phyloP scores from a whole-genome alignment of 139 green algal genomes.

The Chlorella vulgaris region DNA sequence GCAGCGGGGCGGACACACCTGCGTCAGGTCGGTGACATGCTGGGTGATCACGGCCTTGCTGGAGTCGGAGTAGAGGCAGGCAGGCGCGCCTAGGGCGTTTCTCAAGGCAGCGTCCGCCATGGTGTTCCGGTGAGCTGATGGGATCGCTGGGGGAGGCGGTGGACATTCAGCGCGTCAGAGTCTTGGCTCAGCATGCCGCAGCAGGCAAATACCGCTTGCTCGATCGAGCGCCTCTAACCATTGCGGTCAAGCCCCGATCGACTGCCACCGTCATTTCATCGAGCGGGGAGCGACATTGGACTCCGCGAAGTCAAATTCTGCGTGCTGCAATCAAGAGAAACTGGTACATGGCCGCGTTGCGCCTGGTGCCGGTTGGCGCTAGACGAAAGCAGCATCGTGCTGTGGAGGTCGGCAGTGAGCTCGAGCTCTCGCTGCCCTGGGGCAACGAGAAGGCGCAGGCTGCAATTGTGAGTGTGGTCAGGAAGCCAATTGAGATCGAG shows the following conservation, averaged over 20 bases:
- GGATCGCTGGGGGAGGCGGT: too few relatives aligned
- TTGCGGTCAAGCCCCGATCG: too few relatives aligned
- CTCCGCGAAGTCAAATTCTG: too few relatives aligned
- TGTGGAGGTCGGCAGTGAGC: not conserved
- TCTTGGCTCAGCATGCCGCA: too few relatives aligned
- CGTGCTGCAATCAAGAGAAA: too few relatives aligned
- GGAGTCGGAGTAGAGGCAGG: not conserved
- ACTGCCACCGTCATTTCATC: too few relatives aligned
- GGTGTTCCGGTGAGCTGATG: not conserved
- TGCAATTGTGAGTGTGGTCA: not conserved
- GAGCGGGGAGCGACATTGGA: too few relatives aligned
- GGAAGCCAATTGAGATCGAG: too few relatives aligned
- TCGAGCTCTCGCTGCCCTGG: not conserved
- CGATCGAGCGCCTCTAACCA: too few relatives aligned
- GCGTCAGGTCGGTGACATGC: not conserved
- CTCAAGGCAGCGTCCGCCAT: not conserved
- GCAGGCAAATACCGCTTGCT: too few relatives aligned
- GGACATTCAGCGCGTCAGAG: too few relatives aligned
- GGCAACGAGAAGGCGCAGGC: not conserved
- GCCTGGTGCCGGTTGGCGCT: not conserved
- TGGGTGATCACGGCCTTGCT: not conserved
- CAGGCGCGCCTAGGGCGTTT: not conserved
- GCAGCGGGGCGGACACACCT: not conserved
- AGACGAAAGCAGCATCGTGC: not conserved
- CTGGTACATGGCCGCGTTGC: not conserved